Conservation (phyloP, 1,284 basidiomycete species). For the Heterobasidion occidentale region DNA sequence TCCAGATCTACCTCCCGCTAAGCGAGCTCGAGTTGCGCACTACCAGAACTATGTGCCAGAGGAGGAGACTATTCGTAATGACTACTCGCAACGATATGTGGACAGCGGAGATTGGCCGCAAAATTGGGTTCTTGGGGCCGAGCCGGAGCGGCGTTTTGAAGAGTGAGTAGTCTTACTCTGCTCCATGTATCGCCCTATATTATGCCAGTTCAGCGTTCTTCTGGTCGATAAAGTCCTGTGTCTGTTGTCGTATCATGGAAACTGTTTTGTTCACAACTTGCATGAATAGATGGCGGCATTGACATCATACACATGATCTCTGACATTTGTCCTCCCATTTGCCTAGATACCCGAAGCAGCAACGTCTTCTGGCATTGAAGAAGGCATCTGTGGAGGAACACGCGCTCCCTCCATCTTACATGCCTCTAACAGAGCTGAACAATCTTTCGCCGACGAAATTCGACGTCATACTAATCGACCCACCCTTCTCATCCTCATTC, state of each 20-base stretch:
- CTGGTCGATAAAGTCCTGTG: conserved; percentile 1
- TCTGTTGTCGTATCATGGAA: neutral
- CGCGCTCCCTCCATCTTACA: conserved; percentile 59
- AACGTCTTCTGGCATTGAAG: conserved; percentile 74
- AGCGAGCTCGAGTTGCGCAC: conserved; percentile 57
- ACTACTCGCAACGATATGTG: conserved; percentile 89
- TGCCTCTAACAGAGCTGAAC: conserved; percentile 51
- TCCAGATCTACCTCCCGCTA: conserved; percentile 57
- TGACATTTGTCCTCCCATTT: neutral
- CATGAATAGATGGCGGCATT: neutral
- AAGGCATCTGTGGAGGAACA: conserved; percentile 58
- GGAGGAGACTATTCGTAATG: conserved; percentile 93
- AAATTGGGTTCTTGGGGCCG: conserved; percentile 84
- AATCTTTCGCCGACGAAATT: conserved; percentile 67
- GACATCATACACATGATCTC: neutral
- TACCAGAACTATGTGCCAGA: conserved; percentile 79
- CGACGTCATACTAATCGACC: conserved; percentile 91
- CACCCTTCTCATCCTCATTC: conserved; percentile 77
- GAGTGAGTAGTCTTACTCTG: conserved; percentile 58
- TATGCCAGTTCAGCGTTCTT: neutral
- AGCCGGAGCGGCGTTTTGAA: conserved; percentile 81
- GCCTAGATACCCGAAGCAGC: conserved; percentile 84
- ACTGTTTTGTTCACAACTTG: no score
- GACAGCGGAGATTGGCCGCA: conserved; percentile 87
- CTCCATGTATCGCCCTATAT: neutral